phyloP scores from a whole-genome alignment of 2,329 filamentous ascomycete species.

The Karstenula rhodostoma region DNA sequence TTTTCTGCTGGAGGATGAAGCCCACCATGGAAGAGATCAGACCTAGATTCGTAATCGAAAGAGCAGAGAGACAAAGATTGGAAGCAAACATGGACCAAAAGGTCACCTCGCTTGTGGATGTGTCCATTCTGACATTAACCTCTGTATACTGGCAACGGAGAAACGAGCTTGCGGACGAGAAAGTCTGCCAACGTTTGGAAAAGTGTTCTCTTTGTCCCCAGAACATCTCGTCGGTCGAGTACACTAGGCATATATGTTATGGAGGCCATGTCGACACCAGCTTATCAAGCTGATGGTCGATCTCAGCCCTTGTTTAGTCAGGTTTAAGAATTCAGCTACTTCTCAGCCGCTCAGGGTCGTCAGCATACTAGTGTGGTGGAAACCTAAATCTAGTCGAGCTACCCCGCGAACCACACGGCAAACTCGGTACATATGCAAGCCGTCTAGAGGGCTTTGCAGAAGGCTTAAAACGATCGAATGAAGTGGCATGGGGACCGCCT shows the following conservation, averaged over 20 bases:
- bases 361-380: neutral
- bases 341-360: neutral
- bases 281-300: neutral
- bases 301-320: constrained; percentile 1
- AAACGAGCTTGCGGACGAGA: neutral
- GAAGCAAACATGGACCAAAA: constrained; percentile 33
- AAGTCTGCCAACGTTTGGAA: neutral
- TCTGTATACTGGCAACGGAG: neutral
- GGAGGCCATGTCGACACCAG: neutral
- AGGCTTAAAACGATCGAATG: neutral
- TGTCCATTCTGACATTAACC: neutral
- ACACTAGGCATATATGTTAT: neutral
- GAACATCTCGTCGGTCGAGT: neutral
- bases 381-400: neutral
- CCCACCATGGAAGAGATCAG: constrained; percentile 45
- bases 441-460: neutral
- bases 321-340: neutral
- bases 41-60: constrained; percentile 41
- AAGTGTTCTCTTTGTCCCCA: neutral
- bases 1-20: constrained; percentile 40
- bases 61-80: constrained; percentile 34
- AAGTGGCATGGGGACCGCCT: neutral
- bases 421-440: constrained; percentile 2
- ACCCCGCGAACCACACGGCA: neutral
- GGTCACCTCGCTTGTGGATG: constrained; percentile 16